A percentile compares a stretch with the other conserved stretches of the same genome.
phyloP scores from a whole-genome alignment of 2,329 filamentous ascomycete species.

The Monilinia fructicola region DNA sequence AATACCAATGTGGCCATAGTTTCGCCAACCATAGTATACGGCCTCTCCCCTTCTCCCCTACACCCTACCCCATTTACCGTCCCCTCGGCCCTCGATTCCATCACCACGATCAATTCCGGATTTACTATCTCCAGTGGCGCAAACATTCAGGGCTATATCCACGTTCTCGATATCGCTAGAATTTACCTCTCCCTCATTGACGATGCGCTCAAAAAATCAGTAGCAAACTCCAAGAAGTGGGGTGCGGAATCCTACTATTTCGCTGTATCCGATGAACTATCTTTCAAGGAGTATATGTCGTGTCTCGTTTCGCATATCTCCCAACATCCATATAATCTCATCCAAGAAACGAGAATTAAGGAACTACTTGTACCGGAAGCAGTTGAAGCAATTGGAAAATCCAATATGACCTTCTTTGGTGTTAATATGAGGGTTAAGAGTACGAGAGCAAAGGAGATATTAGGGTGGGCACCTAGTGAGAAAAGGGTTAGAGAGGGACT shows the following conservation, averaged over 20 bases:
- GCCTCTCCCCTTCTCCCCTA: constrained; percentile 24
- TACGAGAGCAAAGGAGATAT: constrained; percentile 20
- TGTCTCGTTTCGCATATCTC: background rate
- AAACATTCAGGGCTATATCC: constrained; percentile 25
- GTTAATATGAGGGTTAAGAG: constrained; percentile 23
- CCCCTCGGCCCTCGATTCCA: background rate
- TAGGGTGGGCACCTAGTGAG: constrained; percentile 21
- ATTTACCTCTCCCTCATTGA: constrained; percentile 24
- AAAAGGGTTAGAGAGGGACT: constrained; percentile 11
- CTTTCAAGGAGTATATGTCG: constrained; percentile 20
- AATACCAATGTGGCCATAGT: constrained; percentile 26
- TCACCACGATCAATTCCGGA: constrained; percentile 13
- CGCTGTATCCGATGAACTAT: constrained; percentile 8
- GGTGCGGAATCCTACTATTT: constrained; percentile 28
- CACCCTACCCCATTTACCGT: constrained; percentile 26
- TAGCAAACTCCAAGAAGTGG: constrained; percentile 4
- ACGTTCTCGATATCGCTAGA: constrained; percentile 28
- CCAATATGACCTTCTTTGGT: constrained; percentile 11
- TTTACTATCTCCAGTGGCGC: constrained; percentile 23
- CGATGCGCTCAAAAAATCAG: constrained; percentile 10
- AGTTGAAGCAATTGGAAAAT: constrained; percentile 7
- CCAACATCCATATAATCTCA: background rate
- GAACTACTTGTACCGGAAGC: background rate
- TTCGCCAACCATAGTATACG: constrained; percentile 27
- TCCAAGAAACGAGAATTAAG: background rate